phyloP scores from a whole-genome alignment of 495 filamentous ascomycete species.

The Aspergillus carlsbadensis region DNA sequence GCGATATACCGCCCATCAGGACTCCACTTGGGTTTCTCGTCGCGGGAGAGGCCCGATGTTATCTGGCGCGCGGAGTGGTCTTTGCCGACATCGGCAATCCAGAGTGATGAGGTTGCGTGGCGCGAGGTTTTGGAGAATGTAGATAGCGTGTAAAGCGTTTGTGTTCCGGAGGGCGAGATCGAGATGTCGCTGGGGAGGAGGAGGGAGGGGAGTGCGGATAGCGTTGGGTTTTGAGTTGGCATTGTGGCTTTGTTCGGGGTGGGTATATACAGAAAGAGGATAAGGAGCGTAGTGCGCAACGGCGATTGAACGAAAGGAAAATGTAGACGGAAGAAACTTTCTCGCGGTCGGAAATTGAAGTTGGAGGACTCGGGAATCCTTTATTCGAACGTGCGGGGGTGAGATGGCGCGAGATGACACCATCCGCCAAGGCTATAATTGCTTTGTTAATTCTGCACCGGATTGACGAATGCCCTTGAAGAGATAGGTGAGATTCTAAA shows the following conservation, averaged over 20 bases:
- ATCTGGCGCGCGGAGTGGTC: slow-evolving; percentile 22
- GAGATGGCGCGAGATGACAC: slow-evolving; percentile 8
- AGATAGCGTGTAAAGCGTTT: slow-evolving; percentile 20
- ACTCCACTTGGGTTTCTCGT: slow-evolving; percentile 20
- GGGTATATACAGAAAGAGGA: background rate
- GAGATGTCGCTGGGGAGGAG: slow-evolving; percentile 19
- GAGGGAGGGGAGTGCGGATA: too few relatives aligned
- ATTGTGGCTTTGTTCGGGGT: background rate
- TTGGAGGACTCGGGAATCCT: background rate
- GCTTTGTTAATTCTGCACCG: too few relatives aligned
- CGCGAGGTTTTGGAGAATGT: slow-evolving; percentile 17
- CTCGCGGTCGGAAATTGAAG: background rate
- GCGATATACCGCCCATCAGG: slow-evolving; percentile 23
- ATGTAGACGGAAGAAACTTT: too few relatives aligned
- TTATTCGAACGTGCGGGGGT: background rate
- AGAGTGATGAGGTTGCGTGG: slow-evolving; percentile 20
- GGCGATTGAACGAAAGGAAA: too few relatives aligned
- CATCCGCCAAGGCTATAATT: background rate
- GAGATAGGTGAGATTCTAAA: too few relatives aligned
- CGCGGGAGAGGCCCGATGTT: slow-evolving; percentile 24
- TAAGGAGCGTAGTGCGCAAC: too few relatives aligned
- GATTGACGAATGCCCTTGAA: too few relatives aligned
- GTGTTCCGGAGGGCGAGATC: slow-evolving; percentile 21
- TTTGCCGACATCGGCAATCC: slow-evolving; percentile 20
- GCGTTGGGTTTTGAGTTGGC: too few relatives aligned